These are phyloP conservation scores for Leccinum ochraceum DNA, from an alignment of 768 basidiomycete genomes.

Conservation along the genomic window DNA sequence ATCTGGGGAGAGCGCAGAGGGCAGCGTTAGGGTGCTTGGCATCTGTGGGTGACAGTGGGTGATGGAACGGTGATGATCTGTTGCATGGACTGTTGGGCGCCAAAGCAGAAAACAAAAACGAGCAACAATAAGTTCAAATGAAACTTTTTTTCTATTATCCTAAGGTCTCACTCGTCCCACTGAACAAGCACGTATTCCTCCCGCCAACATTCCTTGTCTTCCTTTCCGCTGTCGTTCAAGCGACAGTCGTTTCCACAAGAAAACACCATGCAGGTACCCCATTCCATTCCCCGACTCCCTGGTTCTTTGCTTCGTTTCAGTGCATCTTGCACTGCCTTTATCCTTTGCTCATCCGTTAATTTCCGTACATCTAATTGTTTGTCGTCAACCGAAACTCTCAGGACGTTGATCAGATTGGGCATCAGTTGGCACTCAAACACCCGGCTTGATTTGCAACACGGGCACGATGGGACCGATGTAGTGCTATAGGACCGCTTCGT, in stretches of 20 bases:
- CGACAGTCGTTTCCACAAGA: slow-evolving; percentile 84
- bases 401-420: slow-evolving; percentile 87
- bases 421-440: slow-evolving; percentile 94
- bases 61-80: slow-evolving; percentile 27
- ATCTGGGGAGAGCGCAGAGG: slow-evolving; percentile 17
- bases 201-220: slow-evolving; percentile 53
- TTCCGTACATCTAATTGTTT: slow-evolving; percentile 31
- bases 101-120: slow-evolving; percentile 16
- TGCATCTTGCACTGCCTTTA: slow-evolving; percentile 55
- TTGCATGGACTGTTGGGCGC: slow-evolving; percentile 26
- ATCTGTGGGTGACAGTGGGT: slow-evolving; percentile 22
- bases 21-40: slow-evolving; percentile 28
- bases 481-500: slow-evolving; percentile 57
- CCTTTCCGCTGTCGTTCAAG: slow-evolving; percentile 41
- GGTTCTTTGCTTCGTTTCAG: slow-evolving; percentile 48
- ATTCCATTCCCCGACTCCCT: slow-evolving; percentile 78
- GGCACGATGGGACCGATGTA: slow-evolving; percentile 60
- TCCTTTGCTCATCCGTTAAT: slow-evolving; percentile 67
- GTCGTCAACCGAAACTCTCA: slow-evolving; percentile 40
- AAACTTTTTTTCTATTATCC: slow-evolving; percentile 5
- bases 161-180: slow-evolving; percentile 57
- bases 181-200: slow-evolving; percentile 79
- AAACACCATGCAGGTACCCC: slow-evolving; percentile 91
- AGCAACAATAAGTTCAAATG: slow-evolving; percentile 15
- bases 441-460: slow-evolving; percentile 62